A percentile compares a stretch with the other conserved stretches of the same genome.
Conservation (phyloP, 1,284 basidiomycete species). For the Microbotryomycetes sp. region DNA sequence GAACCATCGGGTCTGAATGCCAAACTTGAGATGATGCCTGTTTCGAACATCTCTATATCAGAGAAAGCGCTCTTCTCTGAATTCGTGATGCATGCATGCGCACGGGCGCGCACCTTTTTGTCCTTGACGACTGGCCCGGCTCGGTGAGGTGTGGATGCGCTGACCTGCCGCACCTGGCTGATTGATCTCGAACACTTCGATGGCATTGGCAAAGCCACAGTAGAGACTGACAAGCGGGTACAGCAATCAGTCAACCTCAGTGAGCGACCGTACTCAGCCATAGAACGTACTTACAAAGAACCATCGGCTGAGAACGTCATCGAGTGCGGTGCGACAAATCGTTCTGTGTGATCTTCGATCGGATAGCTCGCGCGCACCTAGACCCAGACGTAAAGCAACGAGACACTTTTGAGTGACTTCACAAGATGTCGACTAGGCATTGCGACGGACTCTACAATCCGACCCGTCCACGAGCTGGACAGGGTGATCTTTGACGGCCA, state of each 20-base stretch:
- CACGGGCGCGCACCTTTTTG: conserved; percentile 61
- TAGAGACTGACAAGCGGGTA: conserved; percentile 55
- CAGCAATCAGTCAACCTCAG: neutral
- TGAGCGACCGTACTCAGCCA: neutral
- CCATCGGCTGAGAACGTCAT: conserved; percentile 65
- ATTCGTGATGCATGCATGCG: too few species aligned
- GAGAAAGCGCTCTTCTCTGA: conserved; percentile 2
- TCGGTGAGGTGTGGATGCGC: conserved; percentile 64
- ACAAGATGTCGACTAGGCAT: neutral
- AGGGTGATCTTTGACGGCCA: conserved; percentile 29
- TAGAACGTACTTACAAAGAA: conserved; percentile 50
- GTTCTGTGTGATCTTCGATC: conserved; percentile 83
- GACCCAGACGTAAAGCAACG: neutral
- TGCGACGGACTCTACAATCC: conserved; percentile 8
- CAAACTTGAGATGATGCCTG: conserved; percentile 75
- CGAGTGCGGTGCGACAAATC: conserved; percentile 73
- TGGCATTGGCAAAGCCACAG: conserved; percentile 80
- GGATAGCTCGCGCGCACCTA: conserved; percentile 81
- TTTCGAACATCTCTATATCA: neutral
- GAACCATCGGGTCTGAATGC: conserved; percentile 64
- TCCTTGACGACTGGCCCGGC: conserved; percentile 70
- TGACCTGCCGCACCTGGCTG: conserved; percentile 60
- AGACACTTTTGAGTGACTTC: too few species aligned
- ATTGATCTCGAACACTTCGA: conserved; percentile 76
- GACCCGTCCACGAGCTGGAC: conserved; percentile 25